Evolutionary conservation across 2,329 filamentous ascomycete species (phyloP).

Genomic region (Xylariales sp.): DNA sequence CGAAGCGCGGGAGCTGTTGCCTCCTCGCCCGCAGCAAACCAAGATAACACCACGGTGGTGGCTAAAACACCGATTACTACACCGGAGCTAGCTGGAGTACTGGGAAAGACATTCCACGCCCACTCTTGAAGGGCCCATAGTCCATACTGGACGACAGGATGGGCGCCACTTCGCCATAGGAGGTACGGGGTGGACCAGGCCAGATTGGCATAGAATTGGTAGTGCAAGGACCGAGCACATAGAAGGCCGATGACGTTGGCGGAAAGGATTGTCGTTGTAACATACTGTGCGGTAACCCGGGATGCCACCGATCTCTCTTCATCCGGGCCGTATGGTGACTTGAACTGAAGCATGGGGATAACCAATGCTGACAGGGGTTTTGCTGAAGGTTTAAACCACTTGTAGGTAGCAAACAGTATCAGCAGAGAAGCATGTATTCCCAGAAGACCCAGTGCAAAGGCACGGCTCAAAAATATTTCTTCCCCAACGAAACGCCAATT

Average conservation of each 20-base stretch:
- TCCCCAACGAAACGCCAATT: conserved; percentile 97
- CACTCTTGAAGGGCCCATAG: conserved; percentile 81
- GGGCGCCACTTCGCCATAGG: conserved; percentile 71
- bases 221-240: conserved; percentile 84
- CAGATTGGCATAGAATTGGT: conserved; percentile 92
- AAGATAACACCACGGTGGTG: conserved; percentile 59
- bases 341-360: conserved; percentile 34
- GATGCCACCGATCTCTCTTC: conserved; percentile 54
- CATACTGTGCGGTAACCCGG: conserved; percentile 64
- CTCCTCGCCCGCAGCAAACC: conserved; percentile 47
- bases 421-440: conserved; percentile 63
- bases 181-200: conserved; percentile 86
- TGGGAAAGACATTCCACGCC: conserved; percentile 95
- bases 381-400: conserved; percentile 69
- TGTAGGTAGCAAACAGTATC: conserved; percentile 56
- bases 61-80: conserved; percentile 69
- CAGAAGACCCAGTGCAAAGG: conserved; percentile 66
- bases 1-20: conserved; percentile 12
- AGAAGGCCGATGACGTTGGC: conserved; percentile 77
- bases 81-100: conserved; percentile 51
- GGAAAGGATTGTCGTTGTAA: conserved; percentile 71
- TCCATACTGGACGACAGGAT: conserved; percentile 61
- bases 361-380: conserved; percentile 53
- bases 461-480: conserved; percentile 64
- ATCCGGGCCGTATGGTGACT: conserved; percentile 39